Evolutionary conservation across 306 rosid genomes (phyloP).

Genomic region (apple (Malus domestica)): ASM211411v1 NC_041794.1:5711001-5711500

Average conservation of each 20-base stretch:
- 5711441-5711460: conserved; percentile 38
- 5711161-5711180: conserved; percentile 38
- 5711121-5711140: conserved; percentile 32
- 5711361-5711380: conserved; percentile 35
- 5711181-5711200: conserved; percentile 23
- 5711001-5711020: background rate
- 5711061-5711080: conserved; percentile 43
- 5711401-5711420: conserved; percentile 57
- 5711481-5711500: conserved; percentile 58
- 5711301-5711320: conserved; percentile 27
- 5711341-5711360: conserved; percentile 30
- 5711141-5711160: conserved; percentile 26
- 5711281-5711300: conserved; percentile 53
- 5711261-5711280: conserved; percentile 29
- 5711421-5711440: conserved; percentile 43
- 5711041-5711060: conserved; percentile 12
- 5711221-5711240: conserved; percentile 26
- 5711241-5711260: conserved; percentile 33
- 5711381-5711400: conserved; percentile 41
- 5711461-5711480: conserved; percentile 49
- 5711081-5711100: conserved; percentile 46
- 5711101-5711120: conserved; percentile 38
- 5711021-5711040: background rate
- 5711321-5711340: conserved; percentile 76
- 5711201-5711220: conserved; percentile 19